Evolutionary conservation across 2,329 filamentous ascomycete species (phyloP).

Genomic region (Xylaria sp.): DNA sequence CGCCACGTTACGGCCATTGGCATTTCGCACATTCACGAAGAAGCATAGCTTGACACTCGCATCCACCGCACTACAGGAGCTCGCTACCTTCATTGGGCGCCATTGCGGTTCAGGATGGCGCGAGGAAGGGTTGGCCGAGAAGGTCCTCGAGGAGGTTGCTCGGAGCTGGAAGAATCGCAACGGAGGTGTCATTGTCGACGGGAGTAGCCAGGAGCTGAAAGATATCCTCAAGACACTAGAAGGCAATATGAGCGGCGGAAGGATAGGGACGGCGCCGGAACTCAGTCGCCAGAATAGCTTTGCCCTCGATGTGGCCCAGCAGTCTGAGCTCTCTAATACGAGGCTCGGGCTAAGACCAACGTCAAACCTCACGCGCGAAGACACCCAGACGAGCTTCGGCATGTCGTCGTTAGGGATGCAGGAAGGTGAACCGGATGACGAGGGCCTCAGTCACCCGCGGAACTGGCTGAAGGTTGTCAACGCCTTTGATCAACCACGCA

Average conservation of each 20-base stretch:
- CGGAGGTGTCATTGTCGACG: conserved; percentile 91
- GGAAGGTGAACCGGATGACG: conserved; percentile 67
- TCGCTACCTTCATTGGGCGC: conserved; percentile 90
- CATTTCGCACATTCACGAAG: conserved; percentile 95
- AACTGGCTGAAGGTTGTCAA: conserved; percentile 86
- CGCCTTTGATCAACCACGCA: conserved; percentile 85
- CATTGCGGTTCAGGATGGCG: conserved; percentile 97
- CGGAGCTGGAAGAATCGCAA: conserved; percentile 91
- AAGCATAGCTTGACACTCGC: conserved; percentile 95
- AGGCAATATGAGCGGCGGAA: conserved; percentile 88
- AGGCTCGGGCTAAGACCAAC: conserved; percentile 64
- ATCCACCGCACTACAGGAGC: conserved; percentile 82
- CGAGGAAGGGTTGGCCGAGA: conserved; percentile 92
- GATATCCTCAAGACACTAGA: conserved; percentile 86
- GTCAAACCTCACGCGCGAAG: conserved; percentile 61
- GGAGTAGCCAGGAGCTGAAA: conserved; percentile 77
- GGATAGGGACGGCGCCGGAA: conserved; percentile 65
- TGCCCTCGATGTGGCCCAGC: conserved; percentile 65
- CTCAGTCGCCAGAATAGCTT: conserved; percentile 73
- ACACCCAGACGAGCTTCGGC: conserved; percentile 73
- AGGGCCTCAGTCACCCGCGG: conserved; percentile 73
- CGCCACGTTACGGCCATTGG: conserved; percentile 85
- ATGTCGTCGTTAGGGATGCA: conserved; percentile 64
- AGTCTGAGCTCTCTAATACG: conserved; percentile 64
- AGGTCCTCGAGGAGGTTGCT: conserved; percentile 90